Evolutionary conservation across 1,139 yeast genomes (phyloP), one percentile per base, ranked within the genome.

Genomic region (Lodderomyces elongisporus): DNA sequence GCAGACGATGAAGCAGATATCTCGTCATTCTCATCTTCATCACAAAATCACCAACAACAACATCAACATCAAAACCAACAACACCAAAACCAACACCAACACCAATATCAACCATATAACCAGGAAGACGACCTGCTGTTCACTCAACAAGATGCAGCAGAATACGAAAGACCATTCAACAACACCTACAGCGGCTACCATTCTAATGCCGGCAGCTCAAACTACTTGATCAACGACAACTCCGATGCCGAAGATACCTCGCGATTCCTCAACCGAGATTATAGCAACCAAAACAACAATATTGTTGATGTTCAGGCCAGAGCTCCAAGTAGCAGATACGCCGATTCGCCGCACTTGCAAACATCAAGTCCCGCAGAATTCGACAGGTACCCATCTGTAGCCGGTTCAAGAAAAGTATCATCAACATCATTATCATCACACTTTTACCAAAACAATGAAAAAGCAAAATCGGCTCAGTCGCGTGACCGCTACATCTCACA

Each of bases 381-480:
- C 44, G 82, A 76, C 47, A 60, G 82, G 45, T 77, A 76, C 45
- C 82, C 82, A 3, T 57, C 70, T 5, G 54, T 73, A 46, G 69
- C 67, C 5, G 73, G 74, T 7, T 66, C 76, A 17, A 56, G 77
- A 40, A 69, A 63, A 14, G 69, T 66, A 0, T 65, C 75, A 41
- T 63, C 71, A 4, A 52, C 68, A 1, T 67, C 74, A 2, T 49
- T 68, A 27, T 54, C 65, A 6, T 58, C 68, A 13, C 60, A 49
- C 27, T 43, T 48, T 24, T 31, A 31, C 32, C 44, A 37, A 28
- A 13, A 13, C 26, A 10, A 24, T 13, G 17, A 31, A 14, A 24
- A 29, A n/a, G 17, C 8, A n/a, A 10, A 18, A 5, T 30, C 17
- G 17, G 27, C 26, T 25, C 33, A 28, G 10, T 30, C 14, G 15